These are phyloP conservation scores for Perilla frutescens DNA, from an alignment of 257 asterid species.

Conservation along the genomic window DNA sequence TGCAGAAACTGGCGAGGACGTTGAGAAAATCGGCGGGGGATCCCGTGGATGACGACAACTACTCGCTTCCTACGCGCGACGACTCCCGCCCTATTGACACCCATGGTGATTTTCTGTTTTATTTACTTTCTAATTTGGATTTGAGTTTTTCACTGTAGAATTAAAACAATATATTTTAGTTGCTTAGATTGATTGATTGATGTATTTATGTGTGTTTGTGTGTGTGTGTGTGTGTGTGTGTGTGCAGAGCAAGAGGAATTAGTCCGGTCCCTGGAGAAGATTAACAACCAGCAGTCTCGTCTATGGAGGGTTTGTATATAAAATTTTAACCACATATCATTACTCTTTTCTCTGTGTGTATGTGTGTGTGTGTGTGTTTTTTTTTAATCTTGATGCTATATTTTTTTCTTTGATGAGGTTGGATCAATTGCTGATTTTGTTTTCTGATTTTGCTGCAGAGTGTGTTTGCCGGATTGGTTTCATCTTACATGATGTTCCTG, in stretches of 20 bases:
- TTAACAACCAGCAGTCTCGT: constrained; percentile 72
- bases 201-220: background rate
- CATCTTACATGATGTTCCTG: constrained; percentile 65
- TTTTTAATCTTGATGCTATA: background rate
- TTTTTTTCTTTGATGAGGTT: background rate
- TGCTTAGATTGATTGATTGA: constrained; percentile 22
- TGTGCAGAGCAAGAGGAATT: constrained; percentile 87
- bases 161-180: background rate
- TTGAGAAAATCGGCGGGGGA: constrained; percentile 57
- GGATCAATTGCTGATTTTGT: background rate
- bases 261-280: constrained; percentile 77
- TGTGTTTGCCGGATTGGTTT: constrained; percentile 70
- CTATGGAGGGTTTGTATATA: constrained; percentile 71
- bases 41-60: constrained; percentile 44
- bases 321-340: background rate
- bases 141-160: background rate
- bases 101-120: constrained; percentile 47
- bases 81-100: constrained; percentile 74
- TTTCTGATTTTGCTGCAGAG: constrained; percentile 44
- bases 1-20: constrained; percentile 66
- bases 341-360: background rate
- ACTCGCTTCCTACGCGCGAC: constrained; percentile 82
- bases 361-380: background rate
- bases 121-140: background rate
- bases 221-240: constrained; percentile 23